These are phyloP conservation scores for Datisca glomerata DNA, from an alignment of 306 rosid species.

Conservation along the genomic window DNA sequence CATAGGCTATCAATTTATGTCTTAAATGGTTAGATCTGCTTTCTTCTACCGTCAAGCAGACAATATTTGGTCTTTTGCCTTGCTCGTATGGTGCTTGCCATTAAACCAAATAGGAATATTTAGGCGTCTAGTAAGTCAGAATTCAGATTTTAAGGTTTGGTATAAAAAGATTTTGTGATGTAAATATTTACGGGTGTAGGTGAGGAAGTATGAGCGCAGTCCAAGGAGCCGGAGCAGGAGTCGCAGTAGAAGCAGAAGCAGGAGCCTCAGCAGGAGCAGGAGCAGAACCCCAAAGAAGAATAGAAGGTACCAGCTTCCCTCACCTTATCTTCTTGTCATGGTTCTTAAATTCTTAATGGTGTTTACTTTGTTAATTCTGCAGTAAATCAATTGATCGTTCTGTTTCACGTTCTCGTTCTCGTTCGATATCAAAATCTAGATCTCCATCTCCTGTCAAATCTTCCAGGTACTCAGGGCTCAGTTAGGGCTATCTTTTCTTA, in stretches of 20 bases:
- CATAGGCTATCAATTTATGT: neutral
- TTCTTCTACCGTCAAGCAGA: too few species aligned
- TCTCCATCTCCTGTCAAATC: slow-evolving; percentile 78
- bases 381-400: slow-evolving; percentile 77
- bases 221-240: slow-evolving; percentile 89
- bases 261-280: slow-evolving; percentile 68
- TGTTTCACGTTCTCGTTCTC: slow-evolving; percentile 69
- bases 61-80: too few species aligned
- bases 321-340: neutral
- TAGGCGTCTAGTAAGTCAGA: too few species aligned
- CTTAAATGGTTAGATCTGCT: neutral
- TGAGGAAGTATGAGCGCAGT: slow-evolving; percentile 60
- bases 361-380: slow-evolving; percentile 6
- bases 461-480: slow-evolving; percentile 40
- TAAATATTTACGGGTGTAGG: slow-evolving; percentile 42
- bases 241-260: slow-evolving; percentile 71
- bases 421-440: slow-evolving; percentile 76
- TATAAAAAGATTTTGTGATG: neutral
- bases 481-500: neutral
- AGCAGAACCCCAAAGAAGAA: slow-evolving; percentile 53
- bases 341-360: neutral
- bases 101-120: too few species aligned
- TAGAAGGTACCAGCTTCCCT: slow-evolving; percentile 36
- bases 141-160: too few species aligned
- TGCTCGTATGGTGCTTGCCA: too few species aligned